Percentiles rank a stretch among this genome's conserved stretches.
phyloP scores from a whole-genome alignment of 2,329 filamentous ascomycete species.

The Chaetomiaceae sp. region DNA sequence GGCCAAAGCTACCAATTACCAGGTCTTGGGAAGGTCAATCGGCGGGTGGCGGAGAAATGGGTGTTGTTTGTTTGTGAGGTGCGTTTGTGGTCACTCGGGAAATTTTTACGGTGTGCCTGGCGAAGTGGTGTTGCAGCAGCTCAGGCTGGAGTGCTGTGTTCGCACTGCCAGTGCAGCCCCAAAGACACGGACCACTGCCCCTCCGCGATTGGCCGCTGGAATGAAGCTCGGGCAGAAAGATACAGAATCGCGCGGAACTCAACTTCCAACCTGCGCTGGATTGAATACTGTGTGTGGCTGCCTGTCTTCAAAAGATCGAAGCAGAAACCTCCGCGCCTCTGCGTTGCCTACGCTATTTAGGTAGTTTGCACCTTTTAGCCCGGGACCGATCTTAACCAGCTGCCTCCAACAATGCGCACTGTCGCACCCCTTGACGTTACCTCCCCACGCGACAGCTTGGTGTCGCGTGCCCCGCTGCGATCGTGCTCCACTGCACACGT shows the following conservation, averaged over 20 bases:
- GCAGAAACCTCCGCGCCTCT: not conserved
- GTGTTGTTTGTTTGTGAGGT: constrained; percentile 3
- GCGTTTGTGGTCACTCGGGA: constrained; percentile 1
- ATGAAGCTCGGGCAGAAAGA: constrained; percentile 19
- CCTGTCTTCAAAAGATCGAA: not conserved
- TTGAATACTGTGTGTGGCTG: not conserved
- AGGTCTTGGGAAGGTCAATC: not conserved
- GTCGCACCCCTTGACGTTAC: not conserved
- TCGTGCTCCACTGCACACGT: too few relatives aligned
- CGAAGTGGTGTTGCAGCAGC: not conserved
- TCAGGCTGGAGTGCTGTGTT: too few relatives aligned
- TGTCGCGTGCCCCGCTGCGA: constrained; percentile 13
- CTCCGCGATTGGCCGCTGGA: constrained; percentile 15
- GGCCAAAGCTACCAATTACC: constrained; percentile 11
- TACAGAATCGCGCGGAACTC: constrained; percentile 23
- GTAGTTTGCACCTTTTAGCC: too few relatives aligned
- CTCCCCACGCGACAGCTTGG: constrained; percentile 1
- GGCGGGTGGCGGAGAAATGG: constrained; percentile 1
- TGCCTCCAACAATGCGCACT: not conserved
- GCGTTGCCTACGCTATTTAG: too few relatives aligned
- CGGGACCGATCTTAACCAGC: too few relatives aligned
- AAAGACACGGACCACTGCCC: constrained; percentile 19
- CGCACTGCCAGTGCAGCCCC: not conserved
- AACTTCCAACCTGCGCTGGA: not conserved
- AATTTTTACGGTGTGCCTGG: constrained; percentile 16